A percentile compares a stretch with the other conserved stretches of the same genome.
Evolutionary conservation across 1,284 basidiomycete species (phyloP).

Genomic region (Ganoderma lucidum): DNA sequence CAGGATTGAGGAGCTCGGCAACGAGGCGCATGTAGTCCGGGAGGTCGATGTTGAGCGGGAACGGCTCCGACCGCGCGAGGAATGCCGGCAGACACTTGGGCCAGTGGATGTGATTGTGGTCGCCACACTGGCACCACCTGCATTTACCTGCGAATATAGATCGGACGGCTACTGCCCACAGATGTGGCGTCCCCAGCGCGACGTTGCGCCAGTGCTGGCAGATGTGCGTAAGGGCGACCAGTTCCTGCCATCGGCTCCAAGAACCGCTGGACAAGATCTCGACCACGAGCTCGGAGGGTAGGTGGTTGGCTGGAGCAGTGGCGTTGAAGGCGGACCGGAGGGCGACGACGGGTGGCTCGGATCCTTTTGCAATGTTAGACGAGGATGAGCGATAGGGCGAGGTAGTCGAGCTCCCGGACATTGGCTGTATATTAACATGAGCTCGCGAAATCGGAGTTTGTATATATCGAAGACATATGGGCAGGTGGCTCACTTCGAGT

Average conservation of each 20-base stretch:
- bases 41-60: not conserved
- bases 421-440: too few species aligned
- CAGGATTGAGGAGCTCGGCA: not conserved
- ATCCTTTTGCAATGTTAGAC: not conserved
- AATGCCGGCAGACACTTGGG: not conserved
- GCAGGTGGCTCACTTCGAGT: too few species aligned
- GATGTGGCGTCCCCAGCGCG: constrained; percentile 14
- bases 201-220: constrained; percentile 17
- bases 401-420: too few species aligned
- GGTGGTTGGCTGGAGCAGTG: not conserved
- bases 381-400: too few species aligned
- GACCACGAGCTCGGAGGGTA: not conserved
- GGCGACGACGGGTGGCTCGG: not conserved
- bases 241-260: not conserved
- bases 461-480: too few species aligned
- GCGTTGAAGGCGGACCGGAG: not conserved
- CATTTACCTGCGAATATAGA: not conserved
- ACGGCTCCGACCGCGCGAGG: not conserved
- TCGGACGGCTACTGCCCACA: constrained; percentile 4
- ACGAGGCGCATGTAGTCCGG: not conserved
- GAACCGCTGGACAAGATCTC: not conserved
- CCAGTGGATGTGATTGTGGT: not conserved
- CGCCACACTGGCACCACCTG: not conserved
- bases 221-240: constrained; percentile 12
- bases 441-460: too few species aligned